Conservation (phyloP, 352 stramenopile genomes). For the Paralagenidium karlingii region DNA sequence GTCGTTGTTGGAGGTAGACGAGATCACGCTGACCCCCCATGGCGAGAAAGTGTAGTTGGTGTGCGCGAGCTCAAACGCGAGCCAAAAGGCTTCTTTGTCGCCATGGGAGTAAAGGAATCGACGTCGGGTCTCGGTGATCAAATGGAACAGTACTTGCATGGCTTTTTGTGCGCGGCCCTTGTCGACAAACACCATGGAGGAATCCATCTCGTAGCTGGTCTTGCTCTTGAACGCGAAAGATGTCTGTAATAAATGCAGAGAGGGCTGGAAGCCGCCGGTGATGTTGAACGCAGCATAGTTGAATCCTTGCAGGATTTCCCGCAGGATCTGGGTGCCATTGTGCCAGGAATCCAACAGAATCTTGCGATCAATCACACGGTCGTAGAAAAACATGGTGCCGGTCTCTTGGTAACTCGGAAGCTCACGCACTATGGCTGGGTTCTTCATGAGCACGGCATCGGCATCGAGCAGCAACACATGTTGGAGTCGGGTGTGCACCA, state of each 20-base stretch:
- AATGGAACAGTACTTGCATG: slow-evolving; percentile 22
- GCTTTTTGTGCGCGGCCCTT: slow-evolving; percentile 20
- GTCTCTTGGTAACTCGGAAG: slow-evolving; percentile 21
- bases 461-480: slow-evolving; percentile 6
- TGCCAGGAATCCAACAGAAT: slow-evolving; percentile 15
- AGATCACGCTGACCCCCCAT: slow-evolving; percentile 17
- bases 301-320: slow-evolving; percentile 21
- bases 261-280: slow-evolving; percentile 10
- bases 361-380: slow-evolving; percentile 27
- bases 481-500: slow-evolving; percentile 1
- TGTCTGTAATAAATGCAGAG: slow-evolving; percentile 21
- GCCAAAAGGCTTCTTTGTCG: slow-evolving; percentile 37
- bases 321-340: slow-evolving; percentile 15
- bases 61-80: slow-evolving; percentile 31
- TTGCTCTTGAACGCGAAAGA: slow-evolving; percentile 22
- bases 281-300: slow-evolving; percentile 29
- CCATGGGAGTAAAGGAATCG: slow-evolving; percentile 30
- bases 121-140: slow-evolving; percentile 30
- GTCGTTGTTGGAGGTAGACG: slow-evolving; percentile 19
- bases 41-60: slow-evolving; percentile 38
- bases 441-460: slow-evolving; percentile 5
- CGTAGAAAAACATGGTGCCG: slow-evolving; percentile 56
- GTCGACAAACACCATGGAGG: slow-evolving; percentile 36
- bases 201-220: slow-evolving; percentile 40
- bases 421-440: slow-evolving; percentile 2